Evolutionary conservation across 2,329 filamentous ascomycete genomes (phyloP), one percentile per base, ranked within the genome.

Genomic region (Aspergillus vadensis): DNA sequence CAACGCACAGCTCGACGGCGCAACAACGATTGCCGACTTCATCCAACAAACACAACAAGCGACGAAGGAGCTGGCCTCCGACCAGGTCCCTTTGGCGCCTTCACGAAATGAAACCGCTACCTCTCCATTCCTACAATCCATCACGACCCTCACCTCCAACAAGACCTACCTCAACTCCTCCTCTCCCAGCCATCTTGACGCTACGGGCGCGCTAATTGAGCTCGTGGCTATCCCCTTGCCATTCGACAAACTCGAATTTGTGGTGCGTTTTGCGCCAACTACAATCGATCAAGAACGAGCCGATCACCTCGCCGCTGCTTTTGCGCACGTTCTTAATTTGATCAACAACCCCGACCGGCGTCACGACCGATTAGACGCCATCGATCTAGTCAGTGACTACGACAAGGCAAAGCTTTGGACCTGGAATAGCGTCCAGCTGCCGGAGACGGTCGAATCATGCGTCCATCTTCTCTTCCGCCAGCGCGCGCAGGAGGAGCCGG

Each of bases 351-450:
- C 38, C n/a, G 38, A 41, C 38, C 38, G 38, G 15, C 15, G 15
- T 17, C 15, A 41, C 38, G 38, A 41, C 38, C 38, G 38, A 6
- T 6, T 41, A n/a, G 15, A 41, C 7, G 38, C 38, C n/a, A 9
- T 41, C 38, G 38, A 41, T 10, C 7, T 41, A 9, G 38, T 41
- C 7, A 59, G 59, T 36, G 19, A 58, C 8, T n/a, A 52, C 8
- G 64, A 67, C 44, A 52, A 50, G 23, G n/a, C 47, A n/a, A 51
- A 63, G 38, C 57, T 68, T 15, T 57, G 57, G 54, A 17, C 52
- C 9, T 68, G 65, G 61, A 68, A 67, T 43, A 32, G 23, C 14
- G 21, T 23, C 21, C 19, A 39, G 19, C 58, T 32, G 55, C 65
- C 14, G 49, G 44, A 19, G 41, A 36, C 55, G n/a, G 38, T 53